These are phyloP conservation scores for Pezicula rhizophila DNA, from an alignment of 2,329 filamentous ascomycete species.

Conservation along the genomic window DNA sequence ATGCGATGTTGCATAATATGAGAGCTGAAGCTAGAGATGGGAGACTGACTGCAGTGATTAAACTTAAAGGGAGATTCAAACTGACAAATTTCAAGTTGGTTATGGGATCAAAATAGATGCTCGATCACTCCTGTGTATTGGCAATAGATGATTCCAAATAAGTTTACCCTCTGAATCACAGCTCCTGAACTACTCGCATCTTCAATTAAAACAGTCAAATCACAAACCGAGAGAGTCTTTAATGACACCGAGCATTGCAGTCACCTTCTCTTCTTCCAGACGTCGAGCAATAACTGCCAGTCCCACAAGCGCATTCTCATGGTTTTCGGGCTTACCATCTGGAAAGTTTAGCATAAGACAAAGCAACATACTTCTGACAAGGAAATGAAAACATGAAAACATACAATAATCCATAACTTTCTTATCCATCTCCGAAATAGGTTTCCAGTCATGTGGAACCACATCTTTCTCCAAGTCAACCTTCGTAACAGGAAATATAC, in stretches of 20 bases:
- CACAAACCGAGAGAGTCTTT: constrained; percentile 2
- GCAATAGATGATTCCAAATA: too few relatives aligned
- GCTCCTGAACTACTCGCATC: too few relatives aligned
- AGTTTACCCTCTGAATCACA: too few relatives aligned
- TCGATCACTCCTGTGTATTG: too few relatives aligned
- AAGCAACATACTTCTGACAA: not conserved
- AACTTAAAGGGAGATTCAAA: too few relatives aligned
- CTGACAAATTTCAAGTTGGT: too few relatives aligned
- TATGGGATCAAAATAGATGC: too few relatives aligned
- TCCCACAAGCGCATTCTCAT: constrained; percentile 20
- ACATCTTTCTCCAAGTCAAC: constrained; percentile 19
- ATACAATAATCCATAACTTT: constrained; percentile 16
- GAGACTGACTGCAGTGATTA: too few relatives aligned
- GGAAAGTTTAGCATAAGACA: not conserved
- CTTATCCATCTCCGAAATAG: constrained; percentile 15
- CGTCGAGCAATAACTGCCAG: constrained; percentile 17
- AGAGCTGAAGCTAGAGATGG: too few relatives aligned
- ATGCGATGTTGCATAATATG: too few relatives aligned
- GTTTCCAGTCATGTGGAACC: constrained; percentile 15
- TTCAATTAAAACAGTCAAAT: too few relatives aligned
- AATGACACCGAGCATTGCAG: constrained; percentile 13
- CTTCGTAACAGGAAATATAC: constrained; percentile 19
- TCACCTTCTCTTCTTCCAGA: constrained; percentile 22
- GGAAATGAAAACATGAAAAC: not conserved
- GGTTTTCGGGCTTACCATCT: constrained; percentile 20